Evolutionary conservation across 2,329 filamentous ascomycete species (phyloP).

Genomic region (Thielaviopsis ethacetica): DNA sequence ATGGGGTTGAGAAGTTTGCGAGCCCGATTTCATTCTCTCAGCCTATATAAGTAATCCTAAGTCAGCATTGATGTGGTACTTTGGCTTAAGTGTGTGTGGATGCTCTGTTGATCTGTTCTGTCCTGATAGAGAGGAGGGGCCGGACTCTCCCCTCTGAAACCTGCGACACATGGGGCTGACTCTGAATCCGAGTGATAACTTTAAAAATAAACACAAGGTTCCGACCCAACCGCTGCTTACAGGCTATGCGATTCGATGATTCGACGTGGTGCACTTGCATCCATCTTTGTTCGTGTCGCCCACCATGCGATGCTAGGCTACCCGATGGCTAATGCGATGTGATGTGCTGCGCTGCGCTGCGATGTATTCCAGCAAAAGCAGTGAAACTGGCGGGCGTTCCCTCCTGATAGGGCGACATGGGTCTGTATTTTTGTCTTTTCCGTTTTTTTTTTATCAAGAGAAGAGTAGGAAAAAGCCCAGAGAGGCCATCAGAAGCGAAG

Average conservation of each 20-base stretch:
- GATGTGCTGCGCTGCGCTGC: not conserved
- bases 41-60: conserved; percentile 3
- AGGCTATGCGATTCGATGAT: not conserved
- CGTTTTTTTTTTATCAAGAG: not conserved
- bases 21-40: conserved; percentile 4
- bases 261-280: not conserved
- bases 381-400: not conserved
- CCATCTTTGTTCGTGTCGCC: not conserved
- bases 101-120: not conserved
- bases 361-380: not conserved
- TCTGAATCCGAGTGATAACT: not conserved
- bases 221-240: not conserved
- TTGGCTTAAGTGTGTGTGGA: not conserved
- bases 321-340: not conserved
- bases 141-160: not conserved
- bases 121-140: not conserved
- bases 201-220: not conserved
- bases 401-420: not conserved
- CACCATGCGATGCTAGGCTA: not conserved
- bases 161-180: not conserved
- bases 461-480: not conserved
- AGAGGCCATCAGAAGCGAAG: not conserved
- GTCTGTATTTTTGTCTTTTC: not conserved
- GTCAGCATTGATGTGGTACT: not conserved
- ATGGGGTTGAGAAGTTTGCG: conserved; percentile 2